Base-by-base conservation (phyloP, 176 grass and related monocot species). In the Carex pumila region DNA sequence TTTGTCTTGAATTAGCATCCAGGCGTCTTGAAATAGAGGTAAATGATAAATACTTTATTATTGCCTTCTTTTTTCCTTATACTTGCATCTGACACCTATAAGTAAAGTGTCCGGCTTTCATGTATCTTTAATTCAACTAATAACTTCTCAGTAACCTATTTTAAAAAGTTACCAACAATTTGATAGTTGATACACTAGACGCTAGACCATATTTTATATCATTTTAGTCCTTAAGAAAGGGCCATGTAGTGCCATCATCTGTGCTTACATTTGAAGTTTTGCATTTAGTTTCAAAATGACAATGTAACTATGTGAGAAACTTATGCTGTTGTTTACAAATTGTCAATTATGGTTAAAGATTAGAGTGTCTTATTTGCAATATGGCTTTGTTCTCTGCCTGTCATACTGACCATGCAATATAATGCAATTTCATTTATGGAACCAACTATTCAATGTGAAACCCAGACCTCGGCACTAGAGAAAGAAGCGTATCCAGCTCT, bases 401-500 rank as follows among this genome's bases (percentile, higher is more conserved):
- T 68, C 31, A 39, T 68, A 37, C 65, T 36, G 12, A 67, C 30
- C 34, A 66, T 57, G 54, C 54, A 15, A 58, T 58, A 18, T 58
- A 14, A 58, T 68, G 65, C 65, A 39, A 3, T 69, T 69, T 17
- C 13, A 39, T 39, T 69, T 69, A 15, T 18, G 37, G n/a, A 69
- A 39, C 5, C 65, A 67, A 45, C 13, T 63, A 2, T 78, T 60
- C 52, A 12, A 53, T 81, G 6, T 32, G 18, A 66, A 81, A 79
- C 47, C 17, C 70, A 97, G 94, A 88, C 91, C 0, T 61, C 34
- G 22, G 52, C 83, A 57, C 79, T 97, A 4, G 91, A 97, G 86
- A 92, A 90, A 50, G 94, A 90, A 81, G 94, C 92, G 1, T 88
- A 97, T 66, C 92, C 87, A 60, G 90, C 89, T 22, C 59, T 97